phyloP scores from a whole-genome alignment of 2,329 filamentous ascomycete species.

The Immersiporthe knoxdaviesiana region DNA sequence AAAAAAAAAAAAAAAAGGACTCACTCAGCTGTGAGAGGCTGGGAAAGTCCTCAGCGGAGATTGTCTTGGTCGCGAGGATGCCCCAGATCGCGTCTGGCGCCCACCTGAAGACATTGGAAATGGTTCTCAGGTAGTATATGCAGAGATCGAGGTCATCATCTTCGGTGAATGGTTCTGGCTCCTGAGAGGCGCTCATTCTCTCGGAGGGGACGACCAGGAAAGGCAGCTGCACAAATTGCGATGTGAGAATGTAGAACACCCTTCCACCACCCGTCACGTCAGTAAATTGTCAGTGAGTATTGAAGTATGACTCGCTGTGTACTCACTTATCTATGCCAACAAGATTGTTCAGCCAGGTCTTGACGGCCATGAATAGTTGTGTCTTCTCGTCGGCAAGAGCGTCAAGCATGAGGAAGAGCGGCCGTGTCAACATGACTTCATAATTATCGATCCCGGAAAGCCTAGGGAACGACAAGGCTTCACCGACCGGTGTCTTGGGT shows the following conservation, averaged over 20 bases:
- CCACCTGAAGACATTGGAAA: constrained; percentile 73
- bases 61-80: constrained; percentile 66
- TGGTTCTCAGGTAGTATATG: constrained; percentile 75
- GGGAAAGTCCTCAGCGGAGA: constrained; percentile 51
- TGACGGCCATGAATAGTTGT: constrained; percentile 75
- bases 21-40: constrained; percentile 55
- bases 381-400: constrained; percentile 72
- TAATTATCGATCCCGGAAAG: constrained; percentile 64
- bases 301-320: not conserved
- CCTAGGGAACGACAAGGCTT: constrained; percentile 42
- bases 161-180: constrained; percentile 46
- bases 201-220: constrained; percentile 49
- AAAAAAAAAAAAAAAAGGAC: constrained; percentile 37
- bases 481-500: constrained; percentile 48
- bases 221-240: constrained; percentile 58
- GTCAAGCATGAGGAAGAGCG: constrained; percentile 81
- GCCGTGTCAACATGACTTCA: constrained; percentile 76
- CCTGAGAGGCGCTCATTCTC: constrained; percentile 34
- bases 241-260: constrained; percentile 63
- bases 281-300: constrained; percentile 18
- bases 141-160: constrained; percentile 76
- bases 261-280: constrained; percentile 42
- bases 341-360: constrained; percentile 76
- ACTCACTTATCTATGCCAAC: constrained; percentile 65
- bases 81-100: constrained; percentile 72